Evolutionary conservation across 2,329 filamentous ascomycete genomes (phyloP), one percentile per base, ranked within the genome.

Genomic region (Xylariaceae sp.): DNA sequence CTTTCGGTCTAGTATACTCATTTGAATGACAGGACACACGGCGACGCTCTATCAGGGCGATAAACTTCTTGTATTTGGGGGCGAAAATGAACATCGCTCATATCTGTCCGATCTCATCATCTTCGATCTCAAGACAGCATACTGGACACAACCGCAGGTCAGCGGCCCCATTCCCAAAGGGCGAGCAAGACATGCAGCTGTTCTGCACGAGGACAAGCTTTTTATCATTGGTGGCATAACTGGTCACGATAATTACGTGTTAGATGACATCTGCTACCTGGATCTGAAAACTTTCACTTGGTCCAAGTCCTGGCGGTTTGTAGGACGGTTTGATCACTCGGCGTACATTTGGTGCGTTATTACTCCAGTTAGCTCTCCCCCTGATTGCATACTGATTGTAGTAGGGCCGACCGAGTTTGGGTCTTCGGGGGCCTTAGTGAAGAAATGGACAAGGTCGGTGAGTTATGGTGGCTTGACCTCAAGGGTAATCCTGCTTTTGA

Each of bases 201-300:
- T 97, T 23, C 84, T 99, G 37, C 89, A 97, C 72, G 92, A 99
- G 70, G 93, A 99, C 76, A 97, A 96, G 72, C 80, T 99, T 7
- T 99, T 97, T 72, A 88, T 99, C 62, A 87, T 96, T 60, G 94
- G 94, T 58, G 94, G 94, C n/a, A 90, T 97, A 68, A 96, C 92
- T 4, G 93, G 92, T 1, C 89, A 93, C 66, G 92, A 94, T 66
- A 96, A 91, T 71, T 88, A 90, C 68, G 92, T 97, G 23, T 80
- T 97, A 53, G 93, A 97, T 72, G 94, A 99, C 71, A 91, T 99
- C 54, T 96, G 92, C 77, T 99, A 96, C 71, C 83, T 99, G 53
- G 94, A 99, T 72, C 80, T 99, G 51, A 97, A 96, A 78, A 97
- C 94, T 1, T 97, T 91, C 81, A 96, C 92, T 0, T 99, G 94